phyloP scores from a whole-genome alignment of 371 early-diverging fungal genomes.

The Mucor saturninus region DNA sequence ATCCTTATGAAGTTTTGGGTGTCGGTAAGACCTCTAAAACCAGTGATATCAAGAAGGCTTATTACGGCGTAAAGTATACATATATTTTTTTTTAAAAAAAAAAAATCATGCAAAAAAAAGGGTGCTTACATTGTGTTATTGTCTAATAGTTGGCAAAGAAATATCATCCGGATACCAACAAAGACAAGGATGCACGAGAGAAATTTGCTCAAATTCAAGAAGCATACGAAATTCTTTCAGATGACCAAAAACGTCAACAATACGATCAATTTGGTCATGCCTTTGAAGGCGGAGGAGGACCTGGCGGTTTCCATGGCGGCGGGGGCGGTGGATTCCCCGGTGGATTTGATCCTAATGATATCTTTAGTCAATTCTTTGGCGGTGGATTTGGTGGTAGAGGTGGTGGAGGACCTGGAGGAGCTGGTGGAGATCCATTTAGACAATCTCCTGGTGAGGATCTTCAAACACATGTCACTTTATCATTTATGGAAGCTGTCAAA shows the following conservation, averaged over 20 bases:
- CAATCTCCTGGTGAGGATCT: constrained; percentile 51
- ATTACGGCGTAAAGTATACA: constrained; percentile 71
- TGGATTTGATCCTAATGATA: constrained; percentile 67
- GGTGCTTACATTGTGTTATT: neutral
- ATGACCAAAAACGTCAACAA: constrained; percentile 81
- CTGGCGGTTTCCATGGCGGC: constrained; percentile 20
- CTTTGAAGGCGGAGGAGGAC: constrained; percentile 21
- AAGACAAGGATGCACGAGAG: constrained; percentile 84
- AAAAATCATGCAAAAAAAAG: too few relatives aligned
- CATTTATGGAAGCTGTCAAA: constrained; percentile 90
- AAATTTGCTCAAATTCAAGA: constrained; percentile 95
- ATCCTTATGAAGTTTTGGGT: constrained; percentile 85
- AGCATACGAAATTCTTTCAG: constrained; percentile 94
- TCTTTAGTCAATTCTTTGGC: constrained; percentile 74
- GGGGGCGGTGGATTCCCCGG: constrained; percentile 52
- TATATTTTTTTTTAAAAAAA: neutral
- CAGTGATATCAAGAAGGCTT: constrained; percentile 92
- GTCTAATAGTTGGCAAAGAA: constrained; percentile 80
- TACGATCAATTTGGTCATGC: constrained; percentile 89
- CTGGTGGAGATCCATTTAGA: constrained; percentile 30
- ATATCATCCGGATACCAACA: constrained; percentile 97
- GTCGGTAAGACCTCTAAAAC: constrained; percentile 77
- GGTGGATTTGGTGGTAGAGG: constrained; percentile 58
- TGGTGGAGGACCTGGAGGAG: constrained; percentile 31
- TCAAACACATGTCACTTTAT: constrained; percentile 58